phyloP scores from a whole-genome alignment of 2,329 filamentous ascomycete genomes.

The Fusarium udum region DNA sequence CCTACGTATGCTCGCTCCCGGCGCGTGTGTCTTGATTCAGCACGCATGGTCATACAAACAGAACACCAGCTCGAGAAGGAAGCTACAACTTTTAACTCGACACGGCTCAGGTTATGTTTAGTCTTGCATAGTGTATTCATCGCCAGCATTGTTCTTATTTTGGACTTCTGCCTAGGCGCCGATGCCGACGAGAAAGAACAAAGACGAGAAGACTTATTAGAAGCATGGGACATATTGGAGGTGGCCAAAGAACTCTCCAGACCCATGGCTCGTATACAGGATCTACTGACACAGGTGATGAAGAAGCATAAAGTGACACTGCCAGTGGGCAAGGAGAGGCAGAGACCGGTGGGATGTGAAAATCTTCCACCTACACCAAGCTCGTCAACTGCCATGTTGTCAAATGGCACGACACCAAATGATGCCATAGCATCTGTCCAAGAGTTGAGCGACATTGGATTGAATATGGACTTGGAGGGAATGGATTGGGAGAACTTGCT shows the following conservation, averaged over 20 bases:
- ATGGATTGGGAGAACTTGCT: constrained; percentile 51
- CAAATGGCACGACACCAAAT: constrained; percentile 15
- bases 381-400: constrained; percentile 35
- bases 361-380: constrained; percentile 45
- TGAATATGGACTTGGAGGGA: constrained; percentile 46
- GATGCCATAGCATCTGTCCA: constrained; percentile 31
- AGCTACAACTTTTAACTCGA: constrained; percentile 41
- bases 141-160: constrained; percentile 47
- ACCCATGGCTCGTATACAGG: constrained; percentile 45
- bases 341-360: neutral
- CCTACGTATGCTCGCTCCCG: constrained; percentile 47
- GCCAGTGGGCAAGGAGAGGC: constrained; percentile 10
- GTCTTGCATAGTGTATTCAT: constrained; percentile 49
- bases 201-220: constrained; percentile 41
- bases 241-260: constrained; percentile 44
- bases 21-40: constrained; percentile 46
- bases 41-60: constrained; percentile 45
- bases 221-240: constrained; percentile 49
- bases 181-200: constrained; percentile 36
- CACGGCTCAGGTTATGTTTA: constrained; percentile 44
- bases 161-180: constrained; percentile 46
- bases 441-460: constrained; percentile 43
- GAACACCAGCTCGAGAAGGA: constrained; percentile 45
- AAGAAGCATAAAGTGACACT: constrained; percentile 44
- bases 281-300: constrained; percentile 46